Evolutionary conservation across 2,329 filamentous ascomycete genomes (phyloP).

Genomic region (Cladosporium velox): DNA sequence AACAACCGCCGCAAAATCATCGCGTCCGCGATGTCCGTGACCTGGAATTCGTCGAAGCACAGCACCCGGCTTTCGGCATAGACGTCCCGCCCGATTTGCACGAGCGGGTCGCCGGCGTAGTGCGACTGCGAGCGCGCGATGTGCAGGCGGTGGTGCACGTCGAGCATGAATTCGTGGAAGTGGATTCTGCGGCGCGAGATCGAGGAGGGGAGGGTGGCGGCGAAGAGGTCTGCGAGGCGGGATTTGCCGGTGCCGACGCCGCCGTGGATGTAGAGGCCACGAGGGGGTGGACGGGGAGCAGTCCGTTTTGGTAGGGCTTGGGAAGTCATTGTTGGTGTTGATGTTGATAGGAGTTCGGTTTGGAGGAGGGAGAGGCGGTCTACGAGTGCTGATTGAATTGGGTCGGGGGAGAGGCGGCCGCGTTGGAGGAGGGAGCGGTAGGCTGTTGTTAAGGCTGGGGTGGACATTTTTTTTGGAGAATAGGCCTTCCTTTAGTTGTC

Average conservation of each 20-base stretch:
- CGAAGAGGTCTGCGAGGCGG: conserved; percentile 99
- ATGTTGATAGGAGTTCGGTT: conserved; percentile 21
- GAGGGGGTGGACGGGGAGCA: neutral
- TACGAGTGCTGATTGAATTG: conserved; percentile 28
- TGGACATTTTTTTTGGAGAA: conserved; percentile 1
- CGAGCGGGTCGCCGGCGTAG: conserved; percentile 83
- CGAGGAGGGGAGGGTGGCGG: conserved; percentile 82
- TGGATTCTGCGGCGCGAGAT: conserved; percentile 92
- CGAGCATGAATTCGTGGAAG: conserved; percentile 99
- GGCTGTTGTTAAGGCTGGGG: conserved; percentile 27
- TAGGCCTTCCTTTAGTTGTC: neutral
- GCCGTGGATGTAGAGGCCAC: conserved; percentile 87
- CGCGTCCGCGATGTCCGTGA: conserved; percentile 95
- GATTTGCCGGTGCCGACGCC: conserved; percentile 98
- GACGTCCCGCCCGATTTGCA: conserved; percentile 89
- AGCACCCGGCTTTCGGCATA: conserved; percentile 80
- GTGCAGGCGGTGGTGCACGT: conserved; percentile 88
- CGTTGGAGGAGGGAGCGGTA: conserved; percentile 28
- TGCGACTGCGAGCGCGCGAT: conserved; percentile 86
- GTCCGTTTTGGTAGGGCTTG: too few relatives aligned
- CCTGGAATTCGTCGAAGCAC: conserved; percentile 99
- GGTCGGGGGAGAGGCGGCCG: conserved; percentile 26
- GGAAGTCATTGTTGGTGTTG: neutral
- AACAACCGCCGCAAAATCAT: conserved; percentile 91
- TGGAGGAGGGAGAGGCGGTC: conserved; percentile 29